Percentiles rank a stretch among this genome's conserved stretches.
phyloP scores from a whole-genome alignment of 805 yeast genomes.

The Pachysolen tannophilus region DNA sequence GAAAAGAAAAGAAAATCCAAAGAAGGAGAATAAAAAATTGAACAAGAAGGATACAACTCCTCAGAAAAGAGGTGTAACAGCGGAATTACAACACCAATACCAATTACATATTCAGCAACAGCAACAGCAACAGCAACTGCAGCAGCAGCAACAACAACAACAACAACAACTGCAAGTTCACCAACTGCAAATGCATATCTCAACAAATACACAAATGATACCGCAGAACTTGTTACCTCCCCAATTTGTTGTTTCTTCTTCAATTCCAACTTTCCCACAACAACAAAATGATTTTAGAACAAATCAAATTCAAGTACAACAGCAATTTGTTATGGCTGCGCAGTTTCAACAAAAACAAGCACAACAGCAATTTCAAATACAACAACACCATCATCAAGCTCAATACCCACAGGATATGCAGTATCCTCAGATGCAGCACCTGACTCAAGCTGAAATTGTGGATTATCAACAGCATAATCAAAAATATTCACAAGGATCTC shows the following conservation, averaged over 20 bases:
- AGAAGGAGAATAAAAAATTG: slow-evolving; percentile 7
- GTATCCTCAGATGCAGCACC: too few species aligned
- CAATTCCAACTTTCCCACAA: slow-evolving; percentile 6
- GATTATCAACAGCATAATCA: too few species aligned
- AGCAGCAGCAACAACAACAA: slow-evolving; percentile 9
- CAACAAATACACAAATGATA: slow-evolving; percentile 1
- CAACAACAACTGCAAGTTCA: slow-evolving; percentile 16
- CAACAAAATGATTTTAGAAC: not conserved
- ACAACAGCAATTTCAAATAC: slow-evolving; percentile 2
- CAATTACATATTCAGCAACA: slow-evolving; percentile 8
- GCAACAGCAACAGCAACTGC: slow-evolving; percentile 9
- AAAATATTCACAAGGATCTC: too few species aligned
- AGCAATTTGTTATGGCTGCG: too few species aligned
- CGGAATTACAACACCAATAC: slow-evolving; percentile 9
- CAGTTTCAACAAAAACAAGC: not conserved
- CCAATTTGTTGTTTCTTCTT: slow-evolving; percentile 4
- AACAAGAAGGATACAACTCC: slow-evolving; percentile 5
- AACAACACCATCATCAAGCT: slow-evolving; percentile 3
- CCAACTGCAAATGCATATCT: slow-evolving; percentile 8
- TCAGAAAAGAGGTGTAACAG: slow-evolving; percentile 7
- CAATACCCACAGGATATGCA: not conserved
- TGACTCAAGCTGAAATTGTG: too few species aligned
- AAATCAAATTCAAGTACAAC: slow-evolving; percentile 3
- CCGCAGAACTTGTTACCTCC: slow-evolving; percentile 8
- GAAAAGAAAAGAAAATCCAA: slow-evolving; percentile 7